Evolutionary conservation across 75 land plant species (phyloP), one percentile per base, ranked within the genome.

Genomic region (Pinus albicaulis): DNA sequence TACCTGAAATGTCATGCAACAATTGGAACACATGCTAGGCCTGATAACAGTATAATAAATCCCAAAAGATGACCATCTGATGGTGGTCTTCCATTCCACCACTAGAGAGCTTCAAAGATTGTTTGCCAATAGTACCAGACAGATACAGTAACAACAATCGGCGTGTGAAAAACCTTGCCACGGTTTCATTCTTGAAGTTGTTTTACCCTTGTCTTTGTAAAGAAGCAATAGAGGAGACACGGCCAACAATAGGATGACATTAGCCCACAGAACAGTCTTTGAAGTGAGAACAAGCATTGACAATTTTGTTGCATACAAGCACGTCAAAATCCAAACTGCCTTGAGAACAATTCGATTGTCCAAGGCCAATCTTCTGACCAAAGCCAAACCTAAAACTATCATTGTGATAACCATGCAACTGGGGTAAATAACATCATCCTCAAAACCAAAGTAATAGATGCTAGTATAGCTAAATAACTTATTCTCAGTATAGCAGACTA

Each of bases 341-440:
- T 90, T 87, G 19, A 89, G 77, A 55, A 92, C 88, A 78, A 96
- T 92, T 55, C 93, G 34, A 36, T 87, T 78, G 65, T 96, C 95
- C 31, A 79, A 83, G 38, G 80, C 81, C 76, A 93, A 73, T 56
- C 90, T 86, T 73, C 91, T 85, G 73, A 81, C 91, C 77, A 96
- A 34, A 65, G 89, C 91, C 87, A 96, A 77, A 20, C 99, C 99
- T 20, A 90, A 73, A 58, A 89, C 82, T 8, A 95, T 94, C 11
- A 98, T 93, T 24, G 85, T 56, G 20, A 96, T 77, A 74, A 96
- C 92, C 98, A 93, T 87, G 76, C 93, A 96, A 78, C 98, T 96
- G 31, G 99, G 99, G 78, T 96, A 96, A 72, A 96, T 85, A 57
- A 94, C 93, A 38, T 93, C 99, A 58, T 96, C 94, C 22, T 93